Evolutionary conservation across 2,329 filamentous ascomycete genomes (phyloP).

Genomic region (Phialemoniopsis sp.): DNA sequence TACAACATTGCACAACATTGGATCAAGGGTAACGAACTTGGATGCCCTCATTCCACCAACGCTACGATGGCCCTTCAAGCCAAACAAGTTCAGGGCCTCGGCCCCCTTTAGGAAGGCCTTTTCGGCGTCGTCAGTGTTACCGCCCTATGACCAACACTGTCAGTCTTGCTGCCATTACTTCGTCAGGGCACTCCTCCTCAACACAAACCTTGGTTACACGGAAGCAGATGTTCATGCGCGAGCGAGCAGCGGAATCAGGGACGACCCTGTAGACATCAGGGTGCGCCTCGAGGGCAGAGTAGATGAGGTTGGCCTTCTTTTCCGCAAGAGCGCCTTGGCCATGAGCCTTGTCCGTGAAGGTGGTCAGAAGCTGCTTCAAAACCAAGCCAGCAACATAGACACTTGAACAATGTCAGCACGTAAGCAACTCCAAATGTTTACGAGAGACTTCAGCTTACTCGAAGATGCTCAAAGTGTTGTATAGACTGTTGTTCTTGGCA

Average conservation of each 20-base stretch:
- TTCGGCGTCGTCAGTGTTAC: slow-evolving; percentile 65
- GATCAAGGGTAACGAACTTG: slow-evolving; percentile 48
- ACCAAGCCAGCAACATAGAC: slow-evolving; percentile 90
- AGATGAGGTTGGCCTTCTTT: slow-evolving; percentile 74
- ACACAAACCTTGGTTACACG: slow-evolving; percentile 59
- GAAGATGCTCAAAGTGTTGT: slow-evolving; percentile 95
- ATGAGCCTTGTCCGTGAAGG: slow-evolving; percentile 64
- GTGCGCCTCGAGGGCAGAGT: slow-evolving; percentile 70
- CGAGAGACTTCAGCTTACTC: slow-evolving; percentile 47
- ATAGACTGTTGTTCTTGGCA: slow-evolving; percentile 89
- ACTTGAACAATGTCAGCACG: slow-evolving; percentile 30
- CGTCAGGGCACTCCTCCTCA: too few relatives aligned
- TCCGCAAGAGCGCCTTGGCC: slow-evolving; percentile 73
- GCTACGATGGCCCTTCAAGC: slow-evolving; percentile 83
- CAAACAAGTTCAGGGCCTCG: slow-evolving; percentile 64
- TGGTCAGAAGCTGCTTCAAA: slow-evolving; percentile 67
- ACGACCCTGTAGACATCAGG: slow-evolving; percentile 73
- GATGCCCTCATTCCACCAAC: slow-evolving; percentile 82
- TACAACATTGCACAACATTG: background rate
- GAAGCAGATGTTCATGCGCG: slow-evolving; percentile 96
- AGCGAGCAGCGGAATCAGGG: slow-evolving; percentile 70
- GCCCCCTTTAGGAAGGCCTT: slow-evolving; percentile 75
- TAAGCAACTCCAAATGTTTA: slow-evolving; percentile 5
- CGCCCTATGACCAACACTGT: too few relatives aligned
- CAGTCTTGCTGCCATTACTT: too few relatives aligned